phyloP scores from a whole-genome alignment of 495 filamentous ascomycete genomes.

The Aspergillus cavernicola region DNA sequence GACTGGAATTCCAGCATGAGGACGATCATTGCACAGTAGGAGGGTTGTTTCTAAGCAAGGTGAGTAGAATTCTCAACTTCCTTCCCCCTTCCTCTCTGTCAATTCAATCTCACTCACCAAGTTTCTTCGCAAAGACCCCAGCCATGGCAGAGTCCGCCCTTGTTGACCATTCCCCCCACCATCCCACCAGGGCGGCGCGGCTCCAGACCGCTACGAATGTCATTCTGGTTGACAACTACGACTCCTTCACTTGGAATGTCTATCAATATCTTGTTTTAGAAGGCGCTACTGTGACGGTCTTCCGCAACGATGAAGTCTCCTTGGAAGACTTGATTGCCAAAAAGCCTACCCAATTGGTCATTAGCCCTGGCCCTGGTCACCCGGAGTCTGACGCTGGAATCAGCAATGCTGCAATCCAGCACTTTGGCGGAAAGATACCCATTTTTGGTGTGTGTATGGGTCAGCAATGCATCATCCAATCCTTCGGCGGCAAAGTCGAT shows the following conservation, averaged over 20 bases:
- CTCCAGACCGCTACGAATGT: slow-evolving; percentile 80
- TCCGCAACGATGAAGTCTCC: slow-evolving; percentile 86
- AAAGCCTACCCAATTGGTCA: slow-evolving; percentile 87
- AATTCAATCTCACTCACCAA: slow-evolving; percentile 5
- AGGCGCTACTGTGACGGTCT: slow-evolving; percentile 83
- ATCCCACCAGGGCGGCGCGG: slow-evolving; percentile 64
- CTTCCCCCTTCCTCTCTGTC: background rate
- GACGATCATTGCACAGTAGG: background rate
- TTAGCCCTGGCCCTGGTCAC: slow-evolving; percentile 94
- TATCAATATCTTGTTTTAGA: slow-evolving; percentile 96
- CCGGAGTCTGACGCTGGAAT: slow-evolving; percentile 86
- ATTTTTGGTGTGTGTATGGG: slow-evolving; percentile 99
- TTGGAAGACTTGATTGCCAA: slow-evolving; percentile 76
- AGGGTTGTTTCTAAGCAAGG: background rate
- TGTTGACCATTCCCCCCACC: slow-evolving; percentile 83
- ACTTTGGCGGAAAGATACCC: slow-evolving; percentile 95
- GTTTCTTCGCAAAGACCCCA: background rate
- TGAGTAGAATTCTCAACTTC: background rate
- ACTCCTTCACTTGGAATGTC: slow-evolving; percentile 98
- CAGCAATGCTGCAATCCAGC: slow-evolving; percentile 80
- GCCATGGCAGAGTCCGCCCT: slow-evolving; percentile 50
- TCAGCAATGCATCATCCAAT: slow-evolving; percentile 92
- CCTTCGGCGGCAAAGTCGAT: slow-evolving; percentile 86
- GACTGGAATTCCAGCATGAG: background rate
- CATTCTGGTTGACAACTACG: slow-evolving; percentile 97